phyloP scores from a whole-genome alignment of 23 red algal genomes.

The Gracilaria gracilis region DNA sequence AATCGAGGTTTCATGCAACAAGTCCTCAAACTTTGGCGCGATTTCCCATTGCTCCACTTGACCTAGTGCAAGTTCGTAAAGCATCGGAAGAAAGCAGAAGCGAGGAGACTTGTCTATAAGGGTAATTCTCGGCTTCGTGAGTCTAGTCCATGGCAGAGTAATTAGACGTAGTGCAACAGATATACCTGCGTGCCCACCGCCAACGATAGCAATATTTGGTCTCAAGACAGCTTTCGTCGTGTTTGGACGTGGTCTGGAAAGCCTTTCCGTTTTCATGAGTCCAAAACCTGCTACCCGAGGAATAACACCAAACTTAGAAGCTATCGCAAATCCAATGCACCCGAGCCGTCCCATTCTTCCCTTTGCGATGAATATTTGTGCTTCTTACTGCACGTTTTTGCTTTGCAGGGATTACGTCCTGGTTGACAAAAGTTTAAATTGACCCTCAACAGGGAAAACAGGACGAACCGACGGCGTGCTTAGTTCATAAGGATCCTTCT shows the following conservation, averaged over 20 bases:
- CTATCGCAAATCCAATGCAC: background rate
- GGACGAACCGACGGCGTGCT: too few species aligned
- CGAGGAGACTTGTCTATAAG: slow-evolving; percentile 85
- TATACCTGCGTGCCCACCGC: slow-evolving; percentile 95
- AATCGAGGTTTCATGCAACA: slow-evolving; percentile 76
- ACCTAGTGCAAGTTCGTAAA: slow-evolving; percentile 91
- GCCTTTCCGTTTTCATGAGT: background rate
- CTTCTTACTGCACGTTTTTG: too few species aligned
- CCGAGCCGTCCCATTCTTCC: background rate
- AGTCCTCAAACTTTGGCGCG: slow-evolving; percentile 80
- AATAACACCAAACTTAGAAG: background rate
- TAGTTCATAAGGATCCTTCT: too few species aligned
- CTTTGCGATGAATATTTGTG: background rate
- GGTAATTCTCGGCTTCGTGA: slow-evolving; percentile 79
- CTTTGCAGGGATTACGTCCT: too few species aligned
- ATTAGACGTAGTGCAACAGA: slow-evolving; percentile 80
- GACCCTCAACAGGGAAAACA: too few species aligned
- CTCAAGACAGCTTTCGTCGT: slow-evolving; percentile 64
- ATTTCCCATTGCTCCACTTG: slow-evolving; percentile 90
- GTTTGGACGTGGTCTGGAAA: background rate
- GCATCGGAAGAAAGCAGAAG: slow-evolving; percentile 94
- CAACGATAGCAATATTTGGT: slow-evolving; percentile 87
- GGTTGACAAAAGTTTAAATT: too few species aligned
- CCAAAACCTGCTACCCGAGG: background rate
- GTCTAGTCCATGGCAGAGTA: slow-evolving; percentile 87